A percentile compares a stretch with the other conserved stretches of the same genome.
Evolutionary conservation across 176 grass and related monocot genomes (phyloP).

Genomic region (Avena insularis): DNA sequence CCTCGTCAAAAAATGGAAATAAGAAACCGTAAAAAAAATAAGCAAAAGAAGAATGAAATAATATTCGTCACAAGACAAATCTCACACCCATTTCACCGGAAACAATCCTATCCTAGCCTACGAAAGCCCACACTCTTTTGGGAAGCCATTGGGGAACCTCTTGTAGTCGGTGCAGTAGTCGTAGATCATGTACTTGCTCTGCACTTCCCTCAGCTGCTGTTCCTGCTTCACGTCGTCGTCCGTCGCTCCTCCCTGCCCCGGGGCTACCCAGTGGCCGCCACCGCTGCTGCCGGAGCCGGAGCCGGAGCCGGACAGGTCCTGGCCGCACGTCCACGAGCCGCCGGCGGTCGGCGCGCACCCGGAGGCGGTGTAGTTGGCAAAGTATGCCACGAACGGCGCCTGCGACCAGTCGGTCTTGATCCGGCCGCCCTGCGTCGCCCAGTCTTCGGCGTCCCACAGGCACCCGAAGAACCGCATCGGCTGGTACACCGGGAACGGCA

Average conservation of each 20-base stretch:
- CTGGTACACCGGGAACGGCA: constrained; percentile 55
- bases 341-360: constrained; percentile 32
- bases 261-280: constrained; percentile 31
- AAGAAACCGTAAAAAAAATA: no score
- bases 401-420: constrained; percentile 63
- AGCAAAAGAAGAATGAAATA: constrained; percentile 38
- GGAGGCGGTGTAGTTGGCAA: constrained; percentile 43
- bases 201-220: constrained; percentile 46
- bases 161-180: constrained; percentile 48
- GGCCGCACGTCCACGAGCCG: constrained; percentile 41
- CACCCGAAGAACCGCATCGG: constrained; percentile 52
- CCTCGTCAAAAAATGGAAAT: no score
- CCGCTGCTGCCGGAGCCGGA: constrained; percentile 7
- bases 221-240: constrained; percentile 26
- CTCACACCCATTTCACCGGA: neutral
- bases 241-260: constrained; percentile 1
- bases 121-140: constrained; percentile 42
- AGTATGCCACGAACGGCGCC: constrained; percentile 59
- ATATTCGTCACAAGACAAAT: neutral
- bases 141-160: constrained; percentile 55
- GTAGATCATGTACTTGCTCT: constrained; percentile 56
- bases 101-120: no score
- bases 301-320: constrained; percentile 10
- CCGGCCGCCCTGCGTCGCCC: constrained; percentile 44
- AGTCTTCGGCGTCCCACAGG: constrained; percentile 46